Evolutionary conservation across 257 asterid genomes (phyloP), one percentile per base, ranked within the genome.

Genomic region (Nicotiana obtusifolia): DNA sequence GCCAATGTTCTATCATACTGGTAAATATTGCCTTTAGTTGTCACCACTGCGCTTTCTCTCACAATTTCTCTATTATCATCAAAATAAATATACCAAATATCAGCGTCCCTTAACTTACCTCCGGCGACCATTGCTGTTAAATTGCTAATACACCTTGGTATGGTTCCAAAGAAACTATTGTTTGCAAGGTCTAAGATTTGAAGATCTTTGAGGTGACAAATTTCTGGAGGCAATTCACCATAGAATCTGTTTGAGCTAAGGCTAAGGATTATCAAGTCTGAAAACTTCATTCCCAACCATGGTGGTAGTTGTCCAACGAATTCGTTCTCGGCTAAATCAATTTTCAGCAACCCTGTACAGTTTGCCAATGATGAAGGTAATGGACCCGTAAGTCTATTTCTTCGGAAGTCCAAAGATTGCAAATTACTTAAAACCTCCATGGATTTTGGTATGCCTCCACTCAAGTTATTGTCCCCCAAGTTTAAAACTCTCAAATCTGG

Each of bases 181-280:
- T 31, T 9, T 5, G 89, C 83, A 30, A 86, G 67, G 75, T 85
- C 88, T 81, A 88, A 80, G 22, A 88, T 68, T 47, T 81, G 88
- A 16, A 85, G 79, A 26, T 20, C 30, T 4, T 2, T 28, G 1
- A 87, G 67, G 47, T 44, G 78, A 9, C 88, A 89, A 19, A 89
- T 22, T 8, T 77, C 64, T 10, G 53, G 11, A 77, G 82, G 52
- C 71, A 87, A 71, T 20, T 53, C 16, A 76, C 89, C 84, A 24
- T 35, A 35, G 19, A 87, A 41, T 16, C 24, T 33, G 64, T 87
- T 87, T n/a, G 87, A 56, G 64, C 82, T 75, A 24, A 87, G 16
- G 24, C 83, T 81, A 4, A 83, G 84, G 79, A 83, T 15, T 64
- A 6, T 65, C 80, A 87, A 61, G 14, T 57, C 15, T 4, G 33